These are phyloP conservation scores for Beauveria caledonica DNA, from an alignment of 2,329 filamentous ascomycete species.

Conservation along the genomic window DNA sequence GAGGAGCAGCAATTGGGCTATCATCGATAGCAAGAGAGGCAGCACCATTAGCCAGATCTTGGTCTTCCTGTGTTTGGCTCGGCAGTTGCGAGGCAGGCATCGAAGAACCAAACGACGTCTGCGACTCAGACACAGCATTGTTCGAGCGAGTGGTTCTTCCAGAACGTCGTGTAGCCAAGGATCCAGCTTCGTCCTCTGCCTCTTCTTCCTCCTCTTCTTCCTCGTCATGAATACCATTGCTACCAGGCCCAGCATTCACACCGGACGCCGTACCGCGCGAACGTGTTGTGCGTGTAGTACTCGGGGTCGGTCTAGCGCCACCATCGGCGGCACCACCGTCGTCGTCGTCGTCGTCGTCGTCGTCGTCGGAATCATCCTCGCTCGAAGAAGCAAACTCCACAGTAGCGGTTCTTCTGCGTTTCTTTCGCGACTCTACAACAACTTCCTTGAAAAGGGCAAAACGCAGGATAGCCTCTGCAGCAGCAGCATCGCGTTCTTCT, in stretches of 20 bases:
- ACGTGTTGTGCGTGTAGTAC: constrained; percentile 23
- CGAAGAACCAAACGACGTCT: constrained; percentile 69
- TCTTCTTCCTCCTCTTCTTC: constrained; percentile 47
- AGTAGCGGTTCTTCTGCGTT: constrained; percentile 63
- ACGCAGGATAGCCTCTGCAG: constrained; percentile 81
- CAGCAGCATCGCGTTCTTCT: constrained; percentile 78
- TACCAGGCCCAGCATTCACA: constrained; percentile 19
- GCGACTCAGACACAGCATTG: constrained; percentile 32
- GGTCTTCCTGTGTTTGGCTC: constrained; percentile 34
- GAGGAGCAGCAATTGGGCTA: constrained; percentile 47
- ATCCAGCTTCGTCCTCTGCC: constrained; percentile 40
- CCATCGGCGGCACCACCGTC: constrained; percentile 43
- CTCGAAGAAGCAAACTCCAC: constrained; percentile 51
- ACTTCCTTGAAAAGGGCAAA: constrained; percentile 98
- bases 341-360: constrained; percentile 52
- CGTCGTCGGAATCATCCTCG: constrained; percentile 48
- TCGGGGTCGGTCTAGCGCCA: constrained; percentile 21
- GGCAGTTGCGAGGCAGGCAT: constrained; percentile 64
- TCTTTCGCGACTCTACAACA: constrained; percentile 71
- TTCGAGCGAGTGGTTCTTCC: constrained; percentile 29
- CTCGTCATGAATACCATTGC: constrained; percentile 29
- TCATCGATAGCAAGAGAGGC: constrained; percentile 35
- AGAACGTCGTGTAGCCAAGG: constrained; percentile 31
- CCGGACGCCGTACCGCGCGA: constrained; percentile 19
- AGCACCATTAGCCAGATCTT: constrained; percentile 34